These are phyloP conservation scores for Suillus brevipes DNA, from an alignment of 768 basidiomycete species.

Conservation along the genomic window DNA sequence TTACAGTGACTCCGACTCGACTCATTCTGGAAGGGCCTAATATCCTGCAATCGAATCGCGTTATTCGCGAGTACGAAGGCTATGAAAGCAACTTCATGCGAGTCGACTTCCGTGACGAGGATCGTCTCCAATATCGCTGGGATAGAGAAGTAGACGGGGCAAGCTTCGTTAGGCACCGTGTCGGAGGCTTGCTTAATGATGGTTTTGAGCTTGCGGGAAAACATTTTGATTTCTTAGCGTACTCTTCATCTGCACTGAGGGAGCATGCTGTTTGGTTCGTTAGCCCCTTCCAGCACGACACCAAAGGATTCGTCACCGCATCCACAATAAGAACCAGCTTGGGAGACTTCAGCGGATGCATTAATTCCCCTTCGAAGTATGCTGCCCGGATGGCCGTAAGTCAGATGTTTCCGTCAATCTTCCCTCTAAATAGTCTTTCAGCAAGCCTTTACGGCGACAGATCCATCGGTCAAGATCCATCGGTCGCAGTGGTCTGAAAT, in stretches of 20 bases:
- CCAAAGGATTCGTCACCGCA: slow-evolving; percentile 49
- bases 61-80: slow-evolving; percentile 66
- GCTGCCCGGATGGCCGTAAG: slow-evolving; percentile 70
- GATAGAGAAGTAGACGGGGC: slow-evolving; percentile 61
- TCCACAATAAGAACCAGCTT: slow-evolving; percentile 59
- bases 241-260: slow-evolving; percentile 75
- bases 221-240: slow-evolving; percentile 77
- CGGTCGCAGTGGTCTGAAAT: slow-evolving; percentile 63
- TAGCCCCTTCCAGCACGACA: slow-evolving; percentile 53
- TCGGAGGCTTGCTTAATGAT: slow-evolving; percentile 54
- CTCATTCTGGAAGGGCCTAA: slow-evolving; percentile 77
- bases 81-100: slow-evolving; percentile 73
- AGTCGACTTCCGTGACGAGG: slow-evolving; percentile 85
- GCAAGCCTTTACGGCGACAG: slow-evolving; percentile 84
- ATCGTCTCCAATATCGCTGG: slow-evolving; percentile 73
- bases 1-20: slow-evolving; percentile 76
- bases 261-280: slow-evolving; percentile 86
- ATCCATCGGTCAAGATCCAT: slow-evolving; percentile 62
- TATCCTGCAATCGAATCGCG: slow-evolving; percentile 73
- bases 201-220: slow-evolving; percentile 75
- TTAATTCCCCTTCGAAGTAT: slow-evolving; percentile 69
- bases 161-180: slow-evolving; percentile 55
- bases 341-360: slow-evolving; percentile 66
- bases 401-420: neutral
- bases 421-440: slow-evolving; percentile 16